Base-by-base conservation (phyloP, 164 flowering plant species). In the Magnolia changhungtana region DNA sequence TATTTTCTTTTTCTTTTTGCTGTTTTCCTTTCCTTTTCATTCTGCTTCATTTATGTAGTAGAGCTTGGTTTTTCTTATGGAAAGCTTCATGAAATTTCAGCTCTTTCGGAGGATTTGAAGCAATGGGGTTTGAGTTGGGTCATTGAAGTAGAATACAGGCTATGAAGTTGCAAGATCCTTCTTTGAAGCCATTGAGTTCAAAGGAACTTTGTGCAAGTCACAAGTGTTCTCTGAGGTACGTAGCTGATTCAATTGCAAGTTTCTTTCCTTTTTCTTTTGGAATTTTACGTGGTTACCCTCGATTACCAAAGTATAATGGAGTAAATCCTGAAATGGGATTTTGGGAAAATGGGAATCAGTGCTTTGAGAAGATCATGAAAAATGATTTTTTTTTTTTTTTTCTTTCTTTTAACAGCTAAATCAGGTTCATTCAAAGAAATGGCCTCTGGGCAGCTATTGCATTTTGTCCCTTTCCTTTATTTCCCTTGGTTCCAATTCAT, bases 161-260 rank as follows among this genome's bases (percentile, higher is more conserved):
- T 72, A 63, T 67, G 29, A 80, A 77, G 69, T 78, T 80, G 76
- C 82, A 76, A 72, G 82, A 63, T 79, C 80, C 82, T 71, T 79
- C 78, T 75, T 75, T 81, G 80, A 83, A 78, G 73, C 80, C 80
- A 7, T 80, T 78, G 67, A 72, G 81, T 55, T 80, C 80, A 72
- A 74, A 82, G 81, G 89, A 80, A 77, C 74, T 21, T 67, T 67
- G 75, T 76, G 75, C 90, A 81, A 77, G 73, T 29, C 88, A 89
- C 80, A 83, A 79, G 76, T 87, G 82, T 16, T 87, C 88, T 50
- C 77, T 81, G 74, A 88, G 91, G 88, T 85, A n/a, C n/a, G n/a
- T n/a, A 76, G 63, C 72, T 67, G n/a, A 61, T 74, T 50, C 19
- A 14, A 45, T 51, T 70, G 59, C 71, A 24, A 49, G 5, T 66